Conservation (phyloP, 805 yeast species). For the Yamadazyma nakazawae region DNA sequence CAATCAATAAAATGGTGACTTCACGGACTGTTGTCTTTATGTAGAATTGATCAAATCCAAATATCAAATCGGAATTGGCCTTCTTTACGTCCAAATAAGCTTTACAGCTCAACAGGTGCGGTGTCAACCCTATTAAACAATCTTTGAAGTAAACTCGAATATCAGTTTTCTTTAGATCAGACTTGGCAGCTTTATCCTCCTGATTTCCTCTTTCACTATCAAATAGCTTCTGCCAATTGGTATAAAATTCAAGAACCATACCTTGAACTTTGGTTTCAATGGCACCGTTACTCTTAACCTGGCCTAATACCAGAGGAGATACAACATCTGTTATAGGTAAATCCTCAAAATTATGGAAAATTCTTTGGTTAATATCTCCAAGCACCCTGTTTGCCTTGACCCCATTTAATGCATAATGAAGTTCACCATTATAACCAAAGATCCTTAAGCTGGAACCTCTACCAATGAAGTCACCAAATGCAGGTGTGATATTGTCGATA, state of each 20-base stretch:
- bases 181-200: not conserved
- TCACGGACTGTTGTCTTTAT: conserved; percentile 49
- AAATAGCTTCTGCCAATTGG: conserved; percentile 14
- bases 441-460: conserved; percentile 16
- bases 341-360: conserved; percentile 22
- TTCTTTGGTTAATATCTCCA: conserved; percentile 7
- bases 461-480: conserved; percentile 25
- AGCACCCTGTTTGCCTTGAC: conserved; percentile 17
- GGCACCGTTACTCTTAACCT: conserved; percentile 1
- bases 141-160: conserved; percentile 43
- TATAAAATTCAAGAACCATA: conserved; percentile 9
- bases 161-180: conserved; percentile 17
- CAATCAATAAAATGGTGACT: conserved; percentile 55
- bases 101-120: conserved; percentile 57
- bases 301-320: conserved; percentile 10
- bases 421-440: conserved; percentile 18
- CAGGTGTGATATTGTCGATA: conserved; percentile 16
- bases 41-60: conserved; percentile 28
- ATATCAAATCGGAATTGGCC: conserved; percentile 51
- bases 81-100: conserved; percentile 48
- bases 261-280: conserved; percentile 9
- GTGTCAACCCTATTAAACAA: conserved; percentile 59
- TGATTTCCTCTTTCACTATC: not conserved
- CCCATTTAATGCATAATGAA: conserved; percentile 21
- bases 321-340: conserved; percentile 3